Percentiles rank a stretch among this genome's conserved stretches.
phyloP scores from a whole-genome alignment of 176 grass and related monocot species.

The Leersia perrieri region DNA sequence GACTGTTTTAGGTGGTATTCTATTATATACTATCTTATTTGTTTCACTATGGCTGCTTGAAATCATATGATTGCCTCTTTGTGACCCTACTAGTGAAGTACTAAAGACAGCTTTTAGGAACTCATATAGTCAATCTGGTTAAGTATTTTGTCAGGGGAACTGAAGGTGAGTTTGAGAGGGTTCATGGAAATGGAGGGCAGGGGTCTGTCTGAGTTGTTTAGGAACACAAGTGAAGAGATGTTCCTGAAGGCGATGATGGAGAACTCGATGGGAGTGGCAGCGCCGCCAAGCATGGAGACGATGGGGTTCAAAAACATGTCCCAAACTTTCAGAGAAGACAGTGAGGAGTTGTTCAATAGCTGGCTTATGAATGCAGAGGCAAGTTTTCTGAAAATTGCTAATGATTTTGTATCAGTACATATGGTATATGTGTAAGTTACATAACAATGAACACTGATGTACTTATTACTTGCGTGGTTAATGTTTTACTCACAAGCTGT shows the following conservation, averaged over 20 bases:
- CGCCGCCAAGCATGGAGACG: conserved; percentile 63
- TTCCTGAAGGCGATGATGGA: conserved; percentile 70
- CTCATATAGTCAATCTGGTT: conserved; percentile 29
- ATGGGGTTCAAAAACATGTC: conserved; percentile 57
- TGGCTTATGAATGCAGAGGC: conserved; percentile 84
- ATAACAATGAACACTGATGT: background rate
- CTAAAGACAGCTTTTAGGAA: conserved; percentile 40
- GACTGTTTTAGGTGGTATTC: conserved; percentile 35
- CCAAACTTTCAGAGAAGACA: conserved; percentile 60
- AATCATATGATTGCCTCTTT: background rate
- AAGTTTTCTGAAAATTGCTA: conserved; percentile 29
- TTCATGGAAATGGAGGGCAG: conserved; percentile 68
- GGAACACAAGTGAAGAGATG: conserved; percentile 81
- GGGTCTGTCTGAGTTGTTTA: conserved; percentile 57
- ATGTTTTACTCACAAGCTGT: background rate
- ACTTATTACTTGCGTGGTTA: background rate
- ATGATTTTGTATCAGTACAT: background rate
- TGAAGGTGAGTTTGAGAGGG: conserved; percentile 16
- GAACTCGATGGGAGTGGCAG: conserved; percentile 49
- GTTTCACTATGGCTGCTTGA: conserved; percentile 21
- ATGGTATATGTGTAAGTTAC: background rate
- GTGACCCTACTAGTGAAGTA: conserved; percentile 20
- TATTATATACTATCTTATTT: conserved; percentile 37
- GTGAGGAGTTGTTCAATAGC: conserved; percentile 67
- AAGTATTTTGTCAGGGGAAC: conserved; percentile 20